These are phyloP conservation scores for Juglanconis juglandina DNA, from an alignment of 2,329 filamentous ascomycete genomes.

Conservation along the genomic window DNA sequence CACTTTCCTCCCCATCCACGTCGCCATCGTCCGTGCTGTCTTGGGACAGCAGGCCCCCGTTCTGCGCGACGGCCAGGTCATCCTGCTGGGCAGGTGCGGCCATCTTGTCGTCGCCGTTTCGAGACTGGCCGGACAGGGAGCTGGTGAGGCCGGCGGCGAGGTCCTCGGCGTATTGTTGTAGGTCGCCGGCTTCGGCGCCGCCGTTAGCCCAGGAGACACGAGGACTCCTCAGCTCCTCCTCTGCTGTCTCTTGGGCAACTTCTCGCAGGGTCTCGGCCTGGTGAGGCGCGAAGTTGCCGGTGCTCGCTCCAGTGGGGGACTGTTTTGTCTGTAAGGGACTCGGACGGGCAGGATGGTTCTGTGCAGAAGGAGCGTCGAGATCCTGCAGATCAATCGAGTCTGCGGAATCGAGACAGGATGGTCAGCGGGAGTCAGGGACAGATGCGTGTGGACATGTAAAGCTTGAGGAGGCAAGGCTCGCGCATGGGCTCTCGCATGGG, in stretches of 20 bases:
- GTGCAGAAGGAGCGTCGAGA: slow-evolving; percentile 74
- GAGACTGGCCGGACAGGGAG: slow-evolving; percentile 32
- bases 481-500: slow-evolving; percentile 4
- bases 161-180: slow-evolving; percentile 45
- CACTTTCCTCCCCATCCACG: slow-evolving; percentile 63
- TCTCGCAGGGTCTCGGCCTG: slow-evolving; percentile 82
- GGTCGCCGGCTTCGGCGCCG: slow-evolving; percentile 34
- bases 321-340: slow-evolving; percentile 47
- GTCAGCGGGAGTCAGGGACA: slow-evolving; percentile 24
- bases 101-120: slow-evolving; percentile 21
- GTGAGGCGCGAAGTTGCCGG: slow-evolving; percentile 61
- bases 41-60: slow-evolving; percentile 50
- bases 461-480: slow-evolving; percentile 11
- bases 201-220: slow-evolving; percentile 52
- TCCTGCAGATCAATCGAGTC: slow-evolving; percentile 95
- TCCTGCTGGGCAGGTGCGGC: slow-evolving; percentile 46
- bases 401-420: slow-evolving; percentile 35
- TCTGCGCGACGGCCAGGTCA: slow-evolving; percentile 57
- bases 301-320: slow-evolving; percentile 38
- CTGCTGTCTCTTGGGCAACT: slow-evolving; percentile 70
- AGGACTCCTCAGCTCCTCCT: slow-evolving; percentile 66
- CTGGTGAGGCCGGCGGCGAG: slow-evolving; percentile 38
- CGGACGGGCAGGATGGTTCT: slow-evolving; percentile 66
- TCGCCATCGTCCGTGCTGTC: slow-evolving; percentile 59
- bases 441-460: not conserved